Base-by-base conservation (phyloP, 768 basidiomycete species). In the Piloderma croceum region DNA sequence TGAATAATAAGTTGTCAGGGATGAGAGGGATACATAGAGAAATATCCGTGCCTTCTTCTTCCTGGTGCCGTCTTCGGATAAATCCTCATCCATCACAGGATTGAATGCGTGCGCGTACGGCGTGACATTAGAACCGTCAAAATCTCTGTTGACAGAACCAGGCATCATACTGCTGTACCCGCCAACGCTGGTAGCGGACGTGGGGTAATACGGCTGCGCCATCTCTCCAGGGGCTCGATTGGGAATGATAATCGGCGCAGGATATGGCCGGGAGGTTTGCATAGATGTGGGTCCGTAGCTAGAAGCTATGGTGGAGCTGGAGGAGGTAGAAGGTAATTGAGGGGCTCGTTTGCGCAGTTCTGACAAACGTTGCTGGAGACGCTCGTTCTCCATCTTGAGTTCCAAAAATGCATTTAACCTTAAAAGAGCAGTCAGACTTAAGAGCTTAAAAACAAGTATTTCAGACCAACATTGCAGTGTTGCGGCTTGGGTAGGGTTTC, bases 301-400 rank as follows among this genome's bases (percentile, higher is more conserved):
- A 29, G 27, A 15, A 29, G 9, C 15, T 29, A 15, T 9, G 27
- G 15, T 29, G 27, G 51, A 36, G 31, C 42, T 38, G 27, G 44
- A 38, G 34, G 41, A 29, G n/a, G n/a, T n/a, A 31, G 53, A 39
- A 23, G 13, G 17, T n/a, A 51, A 43, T 1, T 51, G 51, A 19
- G 56, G 36, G 2, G 47, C 48, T 17, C 48, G 46, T 13, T 54
- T 47, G n/a, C 65, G 64, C 18, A 73, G 57, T 31, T 74, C 71
- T 2, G 62, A 56, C 24, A 83, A 60, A 20, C 80, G 78, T 44
- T 76, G 74, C 48, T 83, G 73, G 31, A 96, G 61, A 11, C 80
- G 74, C 58, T 89, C 84, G 58, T 96, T 91, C 63, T 93, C 90
- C 41, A 83, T 68, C 60, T 90, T 92, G 36, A 94, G 74, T 53